Evolutionary conservation across 805 yeast species (phyloP).

Genomic region (Diddensiella transvaalensis): DNA sequence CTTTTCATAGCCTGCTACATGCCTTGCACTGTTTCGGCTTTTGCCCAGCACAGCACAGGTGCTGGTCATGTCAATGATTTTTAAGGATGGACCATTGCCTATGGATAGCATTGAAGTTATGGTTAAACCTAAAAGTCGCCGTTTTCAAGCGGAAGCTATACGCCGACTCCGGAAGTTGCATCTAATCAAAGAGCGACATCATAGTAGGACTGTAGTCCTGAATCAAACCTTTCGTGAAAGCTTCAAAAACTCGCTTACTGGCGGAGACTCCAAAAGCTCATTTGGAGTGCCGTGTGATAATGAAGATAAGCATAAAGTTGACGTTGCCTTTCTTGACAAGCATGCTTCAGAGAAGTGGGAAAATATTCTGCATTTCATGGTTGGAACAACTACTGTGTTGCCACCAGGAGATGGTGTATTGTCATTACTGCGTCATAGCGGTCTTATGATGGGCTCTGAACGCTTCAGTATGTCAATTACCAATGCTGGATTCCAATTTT

Average conservation of each 20-base stretch:
- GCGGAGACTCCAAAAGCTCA: slow-evolving; percentile 62
- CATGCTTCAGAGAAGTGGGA: slow-evolving; percentile 94
- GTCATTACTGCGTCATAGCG: slow-evolving; percentile 69
- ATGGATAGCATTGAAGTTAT: slow-evolving; percentile 67
- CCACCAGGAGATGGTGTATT: slow-evolving; percentile 82
- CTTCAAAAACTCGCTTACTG: slow-evolving; percentile 80
- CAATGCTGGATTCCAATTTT: slow-evolving; percentile 87
- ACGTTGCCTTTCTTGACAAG: slow-evolving; percentile 62
- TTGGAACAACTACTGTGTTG: slow-evolving; percentile 69
- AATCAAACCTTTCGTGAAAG: slow-evolving; percentile 72
- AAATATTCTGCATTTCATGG: slow-evolving; percentile 93
- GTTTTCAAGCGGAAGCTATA: slow-evolving; percentile 66
- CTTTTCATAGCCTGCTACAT: slow-evolving; percentile 69
- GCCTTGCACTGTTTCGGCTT: slow-evolving; percentile 86
- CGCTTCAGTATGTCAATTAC: slow-evolving; percentile 59
- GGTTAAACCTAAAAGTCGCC: slow-evolving; percentile 58
- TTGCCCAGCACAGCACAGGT: slow-evolving; percentile 88
- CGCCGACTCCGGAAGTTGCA: slow-evolving; percentile 74
- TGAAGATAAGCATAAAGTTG: slow-evolving; percentile 54
- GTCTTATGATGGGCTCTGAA: slow-evolving; percentile 71
- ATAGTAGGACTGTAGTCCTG: slow-evolving; percentile 42
- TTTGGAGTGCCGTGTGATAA: slow-evolving; percentile 70
- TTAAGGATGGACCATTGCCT: slow-evolving; percentile 69
- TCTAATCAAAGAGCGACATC: slow-evolving; percentile 56
- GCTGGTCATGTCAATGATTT: slow-evolving; percentile 81